Percentiles rank a stretch among this genome's conserved stretches.
These are phyloP conservation scores for Huntiella moniliformis DNA, from an alignment of 2,329 filamentous ascomycete genomes.

Conservation along the genomic window DNA sequence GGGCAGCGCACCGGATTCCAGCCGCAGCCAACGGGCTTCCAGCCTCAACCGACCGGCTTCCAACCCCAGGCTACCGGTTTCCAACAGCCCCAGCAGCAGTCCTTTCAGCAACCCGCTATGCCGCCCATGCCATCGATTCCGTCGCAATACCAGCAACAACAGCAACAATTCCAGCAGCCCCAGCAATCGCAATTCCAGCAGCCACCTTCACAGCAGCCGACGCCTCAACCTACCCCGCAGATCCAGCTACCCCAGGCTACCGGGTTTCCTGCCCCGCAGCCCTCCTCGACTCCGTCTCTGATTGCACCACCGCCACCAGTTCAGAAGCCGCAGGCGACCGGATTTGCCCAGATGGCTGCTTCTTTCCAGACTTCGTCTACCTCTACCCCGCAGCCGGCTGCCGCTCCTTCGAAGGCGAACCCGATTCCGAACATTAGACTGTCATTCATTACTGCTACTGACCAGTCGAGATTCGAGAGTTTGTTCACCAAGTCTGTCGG, in stretches of 20 bases:
- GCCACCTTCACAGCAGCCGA: conserved; percentile 22
- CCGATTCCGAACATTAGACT: conserved; percentile 88
- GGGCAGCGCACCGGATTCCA: conserved; percentile 21
- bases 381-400: conserved; percentile 30
- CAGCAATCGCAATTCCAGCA: conserved; percentile 26
- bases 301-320: conserved; percentile 34
- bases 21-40: conserved; percentile 8
- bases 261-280: conserved; percentile 28
- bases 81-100: conserved; percentile 27
- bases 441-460: conserved; percentile 86
- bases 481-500: conserved; percentile 91
- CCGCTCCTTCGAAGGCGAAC: conserved; percentile 32
- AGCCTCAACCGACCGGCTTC: conserved; percentile 7
- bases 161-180: conserved; percentile 30
- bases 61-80: conserved; percentile 26
- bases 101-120: conserved; percentile 36
- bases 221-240: conserved; percentile 23
- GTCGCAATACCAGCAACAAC: conserved; percentile 40
- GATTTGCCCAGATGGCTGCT: conserved; percentile 47
- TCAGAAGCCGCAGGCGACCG: conserved; percentile 47
- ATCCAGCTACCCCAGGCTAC: conserved; percentile 25
- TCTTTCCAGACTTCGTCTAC: conserved; percentile 46
- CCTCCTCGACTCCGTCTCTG: conserved; percentile 20
- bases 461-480: conserved; percentile 94
- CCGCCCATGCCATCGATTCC: conserved; percentile 42